Evolutionary conservation across 768 basidiomycete genomes (phyloP), one percentile per base, ranked within the genome.

Genomic region (Russula sp.): DNA sequence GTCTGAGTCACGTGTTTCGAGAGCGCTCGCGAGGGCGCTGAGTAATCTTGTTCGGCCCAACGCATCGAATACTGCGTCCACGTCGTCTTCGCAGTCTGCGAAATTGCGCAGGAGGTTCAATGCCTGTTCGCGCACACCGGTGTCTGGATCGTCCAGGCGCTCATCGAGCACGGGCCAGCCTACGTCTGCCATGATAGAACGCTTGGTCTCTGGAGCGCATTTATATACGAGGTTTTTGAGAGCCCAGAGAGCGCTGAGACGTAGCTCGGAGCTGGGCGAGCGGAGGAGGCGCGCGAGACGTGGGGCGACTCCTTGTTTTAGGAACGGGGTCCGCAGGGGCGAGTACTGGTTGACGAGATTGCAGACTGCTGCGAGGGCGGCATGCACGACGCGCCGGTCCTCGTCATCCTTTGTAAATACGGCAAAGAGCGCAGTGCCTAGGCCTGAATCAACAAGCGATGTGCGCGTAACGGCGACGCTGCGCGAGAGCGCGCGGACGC

Each of bases 301-400:
- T 1, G 81, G 76, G 60, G 94, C 79, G 0, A 90, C 76, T 0
- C 88, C 89, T 63, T 88, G 79, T 36, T 85, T 83, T 16, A 94
- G 75, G 62, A 90, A 81, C 8, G 79, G 80, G 87, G 91, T 76
- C 65, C 86, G 79, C 67, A 94, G 72, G 8, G 93, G 92, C 13
- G 92, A 93, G 74, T 92, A n/a, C n/a, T n/a, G 90, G 58, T 86
- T 87, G 9, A 95, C 84, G 49, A 95, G 80, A 73, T 97, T 96
- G 74, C 92, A 92, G 4, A 96, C 81, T 5, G 85, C 88, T 0
- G 85, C 81, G 1, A 91, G 74, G 0, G 90, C 88, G 0, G 88
- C 90, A 58, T 80, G 79, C 22, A 85, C 79, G 24, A 94, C 92
- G 16, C 89, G 77, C 52, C 82, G 75, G 71, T 92, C 90, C 64